These are phyloP conservation scores for Pezicula rhizophila DNA, from an alignment of 2,329 filamentous ascomycete genomes.

Conservation along the genomic window DNA sequence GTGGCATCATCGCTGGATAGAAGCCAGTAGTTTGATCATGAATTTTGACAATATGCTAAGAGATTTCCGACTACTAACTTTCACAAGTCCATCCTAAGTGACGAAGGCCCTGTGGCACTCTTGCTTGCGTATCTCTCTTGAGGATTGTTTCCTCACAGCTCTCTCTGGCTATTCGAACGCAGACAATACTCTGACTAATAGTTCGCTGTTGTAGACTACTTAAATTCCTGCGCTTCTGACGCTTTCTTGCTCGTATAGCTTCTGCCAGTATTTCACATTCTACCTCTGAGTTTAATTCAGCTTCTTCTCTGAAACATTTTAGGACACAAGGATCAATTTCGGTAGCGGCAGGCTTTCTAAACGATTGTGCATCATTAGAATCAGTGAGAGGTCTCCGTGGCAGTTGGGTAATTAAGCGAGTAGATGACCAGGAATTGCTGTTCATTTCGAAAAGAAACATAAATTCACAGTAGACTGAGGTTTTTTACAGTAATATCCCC, in stretches of 20 bases:
- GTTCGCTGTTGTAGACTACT: slow-evolving; percentile 25
- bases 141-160: slow-evolving; percentile 20
- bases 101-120: not conserved
- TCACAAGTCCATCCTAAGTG: not conserved
- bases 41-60: not conserved
- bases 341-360: no score
- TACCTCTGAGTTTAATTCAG: slow-evolving; percentile 4
- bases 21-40: not conserved
- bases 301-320: no score
- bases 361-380: slow-evolving; percentile 18
- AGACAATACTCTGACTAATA: slow-evolving; percentile 26
- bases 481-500: no score
- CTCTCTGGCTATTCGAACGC: slow-evolving; percentile 27
- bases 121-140: no score
- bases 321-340: no score
- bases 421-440: no score
- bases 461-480: no score
- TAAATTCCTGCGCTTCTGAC: slow-evolving; percentile 22
- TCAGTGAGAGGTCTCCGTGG: slow-evolving; percentile 31
- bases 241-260: slow-evolving; percentile 11
- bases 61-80: not conserved
- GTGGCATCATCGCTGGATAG: not conserved
- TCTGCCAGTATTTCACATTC: slow-evolving; percentile 21
- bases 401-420: no score
- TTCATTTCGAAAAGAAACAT: no score